Conservation (phyloP, 768 basidiomycete species). For the Tephrocybe sp. region DNA sequence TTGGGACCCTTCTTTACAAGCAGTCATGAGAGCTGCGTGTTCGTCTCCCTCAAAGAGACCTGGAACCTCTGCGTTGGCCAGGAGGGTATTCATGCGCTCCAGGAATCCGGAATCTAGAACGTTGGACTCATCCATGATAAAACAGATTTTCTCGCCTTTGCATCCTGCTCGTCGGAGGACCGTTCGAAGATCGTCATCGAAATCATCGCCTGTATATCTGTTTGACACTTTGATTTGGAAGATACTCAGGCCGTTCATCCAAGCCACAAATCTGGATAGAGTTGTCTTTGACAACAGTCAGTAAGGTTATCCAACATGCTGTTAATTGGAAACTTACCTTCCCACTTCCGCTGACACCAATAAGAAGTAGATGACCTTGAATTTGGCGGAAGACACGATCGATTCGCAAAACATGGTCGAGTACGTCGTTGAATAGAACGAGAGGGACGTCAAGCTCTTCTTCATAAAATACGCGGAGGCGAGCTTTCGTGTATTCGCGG, state of each 20-base stretch:
- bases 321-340: slow-evolving; percentile 62
- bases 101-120: slow-evolving; percentile 98
- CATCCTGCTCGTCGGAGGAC: slow-evolving; percentile 95
- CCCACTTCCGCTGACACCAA: slow-evolving; percentile 97
- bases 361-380: slow-evolving; percentile 94
- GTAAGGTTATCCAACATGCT: slow-evolving; percentile 2
- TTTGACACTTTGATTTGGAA: slow-evolving; percentile 99
- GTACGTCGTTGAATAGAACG: slow-evolving; percentile 97
- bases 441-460: slow-evolving; percentile 98
- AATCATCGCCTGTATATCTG: slow-evolving; percentile 98
- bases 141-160: slow-evolving; percentile 99
- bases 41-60: slow-evolving; percentile 99
- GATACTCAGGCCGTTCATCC: slow-evolving; percentile 99
- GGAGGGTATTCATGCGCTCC: slow-evolving; percentile 99
- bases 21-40: slow-evolving; percentile 96
- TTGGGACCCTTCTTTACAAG: slow-evolving; percentile 99
- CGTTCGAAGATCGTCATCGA: slow-evolving; percentile 94
- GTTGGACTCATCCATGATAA: slow-evolving; percentile 99
- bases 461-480: slow-evolving; percentile 97
- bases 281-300: slow-evolving; percentile 68
- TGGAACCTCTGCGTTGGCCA: slow-evolving; percentile 99
- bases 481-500: slow-evolving; percentile 95
- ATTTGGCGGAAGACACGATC: slow-evolving; percentile 99
- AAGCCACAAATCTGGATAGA: slow-evolving; percentile 95
- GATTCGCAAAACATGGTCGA: slow-evolving; percentile 96